Evolutionary conservation across 768 basidiomycete species (phyloP).

Genomic region (Phanerodontia chrysosporium): DNA sequence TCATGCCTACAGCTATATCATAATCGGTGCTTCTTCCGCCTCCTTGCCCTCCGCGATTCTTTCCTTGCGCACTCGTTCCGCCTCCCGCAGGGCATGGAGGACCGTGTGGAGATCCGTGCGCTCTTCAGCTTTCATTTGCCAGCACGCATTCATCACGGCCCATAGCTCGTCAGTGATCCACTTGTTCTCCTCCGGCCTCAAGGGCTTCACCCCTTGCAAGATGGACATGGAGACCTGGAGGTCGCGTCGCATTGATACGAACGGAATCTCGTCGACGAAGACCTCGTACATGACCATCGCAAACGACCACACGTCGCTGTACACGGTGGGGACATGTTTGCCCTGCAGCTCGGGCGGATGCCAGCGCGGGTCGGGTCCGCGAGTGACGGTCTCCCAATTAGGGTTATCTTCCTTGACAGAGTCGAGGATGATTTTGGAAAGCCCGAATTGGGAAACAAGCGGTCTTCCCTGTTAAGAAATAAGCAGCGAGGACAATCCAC

Average conservation of each 20-base stretch:
- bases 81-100: constrained; percentile 21
- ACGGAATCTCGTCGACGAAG: constrained; percentile 44
- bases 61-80: constrained; percentile 1
- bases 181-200: constrained; percentile 33
- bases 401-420: constrained; percentile 40
- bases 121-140: constrained; percentile 34
- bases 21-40: too few relatives aligned
- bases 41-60: neutral
- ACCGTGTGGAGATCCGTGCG: constrained; percentile 41
- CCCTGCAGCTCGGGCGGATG: constrained; percentile 39
- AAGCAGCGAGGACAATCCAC: neutral
- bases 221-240: constrained; percentile 46
- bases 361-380: constrained; percentile 49
- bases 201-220: constrained; percentile 35
- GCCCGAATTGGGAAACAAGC: constrained; percentile 60
- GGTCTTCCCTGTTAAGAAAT: constrained; percentile 39
- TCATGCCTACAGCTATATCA: too few relatives aligned
- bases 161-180: constrained; percentile 49
- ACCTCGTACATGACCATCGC: constrained; percentile 3
- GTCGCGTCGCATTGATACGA: constrained; percentile 45
- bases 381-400: constrained; percentile 43
- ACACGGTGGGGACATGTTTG: neutral
- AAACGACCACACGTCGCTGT: constrained; percentile 4
- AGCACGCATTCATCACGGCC: constrained; percentile 43
- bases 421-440: constrained; percentile 58